Evolutionary conservation across 352 stramenopile genomes (phyloP).

Genomic region (Globisporangium uncinulatum): DNA sequence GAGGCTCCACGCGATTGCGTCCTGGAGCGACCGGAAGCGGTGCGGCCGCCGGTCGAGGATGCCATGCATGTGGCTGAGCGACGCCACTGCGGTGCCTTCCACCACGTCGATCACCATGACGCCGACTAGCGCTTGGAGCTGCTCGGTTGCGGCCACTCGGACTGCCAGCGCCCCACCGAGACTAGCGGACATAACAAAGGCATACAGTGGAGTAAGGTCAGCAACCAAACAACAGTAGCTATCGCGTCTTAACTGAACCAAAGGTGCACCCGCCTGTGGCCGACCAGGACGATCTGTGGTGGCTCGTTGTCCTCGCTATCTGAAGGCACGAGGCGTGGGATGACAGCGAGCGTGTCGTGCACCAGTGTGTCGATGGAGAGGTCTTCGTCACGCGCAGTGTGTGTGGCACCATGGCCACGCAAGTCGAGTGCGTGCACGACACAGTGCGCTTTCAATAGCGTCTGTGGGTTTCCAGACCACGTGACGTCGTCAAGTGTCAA

Average conservation of each 20-base stretch:
- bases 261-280: slow-evolving; percentile 38
- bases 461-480: slow-evolving; percentile 20
- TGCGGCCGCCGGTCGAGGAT: slow-evolving; percentile 71
- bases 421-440: slow-evolving; percentile 83
- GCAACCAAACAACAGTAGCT: too few relatives aligned
- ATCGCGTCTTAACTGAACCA: too few relatives aligned
- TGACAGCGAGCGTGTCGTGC: slow-evolving; percentile 55
- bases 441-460: slow-evolving; percentile 65
- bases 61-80: slow-evolving; percentile 76
- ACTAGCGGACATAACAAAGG: slow-evolving; percentile 19
- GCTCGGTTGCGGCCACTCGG: slow-evolving; percentile 50
- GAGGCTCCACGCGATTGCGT: slow-evolving; percentile 78
- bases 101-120: slow-evolving; percentile 89
- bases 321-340: slow-evolving; percentile 46
- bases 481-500: neutral
- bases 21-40: slow-evolving; percentile 55
- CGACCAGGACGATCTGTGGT: slow-evolving; percentile 65
- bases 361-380: slow-evolving; percentile 73
- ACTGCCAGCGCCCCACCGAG: slow-evolving; percentile 80
- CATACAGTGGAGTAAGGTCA: neutral
- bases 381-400: slow-evolving; percentile 54
- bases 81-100: slow-evolving; percentile 82
- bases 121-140: slow-evolving; percentile 60
- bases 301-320: slow-evolving; percentile 20
- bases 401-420: slow-evolving; percentile 67